Evolutionary conservation across 805 yeast species (phyloP), one percentile per base, ranked within the genome.

Genomic region (Cyberlindnera mississippiensis): DNA sequence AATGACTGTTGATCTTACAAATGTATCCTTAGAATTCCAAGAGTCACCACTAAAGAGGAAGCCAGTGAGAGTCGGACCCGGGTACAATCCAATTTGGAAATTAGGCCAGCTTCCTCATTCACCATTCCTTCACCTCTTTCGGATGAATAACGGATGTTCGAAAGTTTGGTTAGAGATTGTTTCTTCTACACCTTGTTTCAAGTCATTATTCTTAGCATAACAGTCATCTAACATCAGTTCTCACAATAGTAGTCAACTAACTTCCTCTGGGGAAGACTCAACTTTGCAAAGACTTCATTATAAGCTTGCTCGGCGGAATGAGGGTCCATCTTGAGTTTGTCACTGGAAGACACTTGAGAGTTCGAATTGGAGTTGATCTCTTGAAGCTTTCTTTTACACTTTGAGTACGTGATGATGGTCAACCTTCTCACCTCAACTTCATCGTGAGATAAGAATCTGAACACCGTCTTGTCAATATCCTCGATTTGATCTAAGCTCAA

Each of bases 241-340:
- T 52, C 52, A 44, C 57, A 48, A 52, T 74, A 76, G 47, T 70
- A 69, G 41, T 74, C 73, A 13, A 76, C 67, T 37, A 78, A 55
- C 46, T 68, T 72, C 40, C 58, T 60, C 42, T 76, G 81, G 1
- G 76, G 64, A 3, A 53, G 43, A 14, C 71, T 59, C 29, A 76
- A 55, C 42, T 61, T 64, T 27, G 55, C 61, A 46, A 75, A 59
- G 4, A 73, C 57, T 19, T 52, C 45, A 29, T 55, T 59, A 28
- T 53, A 59, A 5, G 59, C 47, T 33, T 55, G 49, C 16, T 54
- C 59, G 9, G 52, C 56, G 11, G 53, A 40, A 12, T 46, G 35
- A n/a, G n/a, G n/a, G 37, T 53, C 52, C 32, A 31, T 16, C 11
- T 54, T 53, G 6, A 61, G 49, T 28, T 61, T 51, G 7, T 64